Evolutionary conservation across 2,329 filamentous ascomycete species (phyloP).

Genomic region (Diplodia sapinea): DNA sequence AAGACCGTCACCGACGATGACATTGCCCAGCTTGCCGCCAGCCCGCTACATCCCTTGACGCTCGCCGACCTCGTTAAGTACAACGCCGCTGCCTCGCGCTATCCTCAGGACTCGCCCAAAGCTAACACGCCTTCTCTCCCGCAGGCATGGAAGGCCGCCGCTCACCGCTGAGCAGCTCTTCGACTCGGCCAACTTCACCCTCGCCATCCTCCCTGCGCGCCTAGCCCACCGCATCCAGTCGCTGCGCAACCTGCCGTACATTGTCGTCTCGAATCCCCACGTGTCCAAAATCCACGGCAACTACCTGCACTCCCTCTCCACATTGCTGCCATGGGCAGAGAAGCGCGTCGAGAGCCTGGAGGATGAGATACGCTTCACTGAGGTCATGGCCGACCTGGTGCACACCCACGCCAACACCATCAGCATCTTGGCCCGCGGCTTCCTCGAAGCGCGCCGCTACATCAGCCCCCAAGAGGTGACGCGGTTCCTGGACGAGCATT

Average conservation of each 20-base stretch:
- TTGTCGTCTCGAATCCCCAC: constrained; percentile 97
- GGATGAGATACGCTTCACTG: constrained; percentile 89
- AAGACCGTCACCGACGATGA: constrained; percentile 68
- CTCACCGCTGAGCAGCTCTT: constrained; percentile 80
- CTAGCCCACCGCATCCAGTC: constrained; percentile 94
- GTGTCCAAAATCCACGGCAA: constrained; percentile 95
- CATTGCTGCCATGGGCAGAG: constrained; percentile 82
- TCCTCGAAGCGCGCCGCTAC: constrained; percentile 91
- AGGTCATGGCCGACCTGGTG: constrained; percentile 93
- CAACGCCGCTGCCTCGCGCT: constrained; percentile 34
- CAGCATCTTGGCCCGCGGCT: constrained; percentile 86
- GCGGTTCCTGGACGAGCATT: constrained; percentile 87
- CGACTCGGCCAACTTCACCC: constrained; percentile 92
- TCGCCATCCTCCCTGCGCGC: constrained; percentile 87
- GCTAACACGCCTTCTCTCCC: constrained; percentile 7
- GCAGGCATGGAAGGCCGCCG: constrained; percentile 80
- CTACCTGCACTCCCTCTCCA: constrained; percentile 91
- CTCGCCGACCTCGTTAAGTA: constrained; percentile 89
- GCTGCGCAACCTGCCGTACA: constrained; percentile 91
- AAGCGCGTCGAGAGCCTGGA: constrained; percentile 75
- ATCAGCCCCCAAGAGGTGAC: constrained; percentile 85
- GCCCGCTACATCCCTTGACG: constrained; percentile 79
- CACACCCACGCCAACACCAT: constrained; percentile 95
- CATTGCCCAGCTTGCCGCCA: constrained; percentile 77
- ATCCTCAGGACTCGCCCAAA: background rate